Evolutionary conservation across 768 basidiomycete genomes (phyloP), one percentile per base, ranked within the genome.

Genomic region (Fistulinella prunicolor): DNA sequence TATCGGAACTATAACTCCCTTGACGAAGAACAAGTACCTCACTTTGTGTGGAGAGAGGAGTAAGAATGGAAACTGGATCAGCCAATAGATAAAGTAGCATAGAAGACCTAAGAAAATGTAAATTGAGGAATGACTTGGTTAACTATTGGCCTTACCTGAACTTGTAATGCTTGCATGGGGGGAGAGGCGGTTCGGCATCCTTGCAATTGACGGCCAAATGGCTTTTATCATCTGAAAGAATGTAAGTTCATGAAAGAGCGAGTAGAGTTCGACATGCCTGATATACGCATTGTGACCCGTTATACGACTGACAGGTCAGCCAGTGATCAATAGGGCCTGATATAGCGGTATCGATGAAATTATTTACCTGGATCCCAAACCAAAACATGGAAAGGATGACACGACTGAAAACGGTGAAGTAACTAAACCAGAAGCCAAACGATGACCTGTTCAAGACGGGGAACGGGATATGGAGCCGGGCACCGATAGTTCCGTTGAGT

Each of bases 351-450:
- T 20, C 8, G 16, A 40, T 3, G 35, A 47, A 29, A 38, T 52
- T n/a, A 54, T 46, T 55, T 19, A 81, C 83, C 73, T 85, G 85
- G 16, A 87, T 77, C 6, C 81, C 82, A 50, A 87, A 87, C 87
- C 90, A 93, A 64, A 91, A 87, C 76, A 90, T 79, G 30, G 86
- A 75, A 20, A 93, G 77, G 17, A 89, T 69, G 37, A 83, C 77
- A 19, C 89, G 80, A 55, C 86, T 89, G 49, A 92, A 63, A 38
- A 94, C 86, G 49, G 80, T 82, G 65, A 92, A 92, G 68, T 91
- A 92, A 61, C 86, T 87, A 55, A 92, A 78, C 82, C 86, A 93
- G 69, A 91, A 93, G 1, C 91, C 91, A 57, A 93, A 88, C 1
- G 86, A 89, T 0, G 89, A 89, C 14, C 91, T 76, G 56, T 85